Evolutionary conservation across 2,329 filamentous ascomycete species (phyloP), one percentile per base, ranked within the genome.

Genomic region (Malbranchea cinnamomea): DNA sequence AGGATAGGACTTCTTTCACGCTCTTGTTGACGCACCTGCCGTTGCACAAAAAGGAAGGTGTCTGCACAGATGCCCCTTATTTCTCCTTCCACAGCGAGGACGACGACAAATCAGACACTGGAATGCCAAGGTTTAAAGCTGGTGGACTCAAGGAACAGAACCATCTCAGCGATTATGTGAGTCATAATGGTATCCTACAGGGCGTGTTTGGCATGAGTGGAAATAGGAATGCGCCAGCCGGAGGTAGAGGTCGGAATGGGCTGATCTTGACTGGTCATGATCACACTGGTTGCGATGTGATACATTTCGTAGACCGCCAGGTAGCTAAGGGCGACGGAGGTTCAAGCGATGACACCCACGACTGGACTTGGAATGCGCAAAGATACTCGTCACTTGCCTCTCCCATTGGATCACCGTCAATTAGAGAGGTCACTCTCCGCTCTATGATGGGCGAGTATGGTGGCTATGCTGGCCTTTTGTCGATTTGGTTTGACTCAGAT

Each of bases 381-480:
- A 49, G 50, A 11, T 57, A 50, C 28, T 28, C 20, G 8, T 15
- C 28, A 4, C 21, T 24, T 11, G 19, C 24, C n/a, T 50, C 36
- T 37, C n/a, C n/a, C n/a, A n/a, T n/a, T n/a, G n/a, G n/a, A n/a
- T n/a, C n/a, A n/a, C n/a, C n/a, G n/a, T 74, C 13, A 47, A 62
- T 94, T 4, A 67, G 87, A 16, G 89, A 98, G 56, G 73, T 95
- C 40, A 98, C 89, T 0, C 79, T 98, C 2, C 74, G 85, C 35
- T 93, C 83, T 53, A 95, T 98, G 84, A 98, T 98, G 89, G 89
- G 89, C 33, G 80, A 81, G 33, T 98, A 79, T 54, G 77, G 74
- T n/a, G 89, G 89, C 12, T 89, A 94, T 49, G 83, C 84, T 0
- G 89, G 84, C 0, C 62, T 98, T 23, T 56, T 98, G 23, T 89